Evolutionary conservation across 768 basidiomycete genomes (phyloP).

Genomic region (Mycena kentingensis): DNA sequence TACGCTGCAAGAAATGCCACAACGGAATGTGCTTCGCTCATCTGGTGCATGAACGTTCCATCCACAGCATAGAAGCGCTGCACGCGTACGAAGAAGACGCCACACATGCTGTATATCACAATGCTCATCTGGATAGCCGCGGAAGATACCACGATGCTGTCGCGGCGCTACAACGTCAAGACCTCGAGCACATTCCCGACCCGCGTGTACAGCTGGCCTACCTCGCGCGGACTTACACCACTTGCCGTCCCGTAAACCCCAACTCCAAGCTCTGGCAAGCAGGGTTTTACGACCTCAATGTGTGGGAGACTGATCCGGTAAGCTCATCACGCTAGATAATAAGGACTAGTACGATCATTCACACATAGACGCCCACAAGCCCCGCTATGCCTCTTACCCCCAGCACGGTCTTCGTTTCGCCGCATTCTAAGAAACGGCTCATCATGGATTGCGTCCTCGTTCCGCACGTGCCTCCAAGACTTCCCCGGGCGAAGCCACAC

Average conservation of each 20-base stretch:
- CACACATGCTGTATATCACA: slow-evolving; percentile 35
- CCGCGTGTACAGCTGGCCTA: slow-evolving; percentile 41
- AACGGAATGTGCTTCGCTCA: slow-evolving; percentile 41
- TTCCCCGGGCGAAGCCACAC: not conserved
- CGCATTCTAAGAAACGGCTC: not conserved
- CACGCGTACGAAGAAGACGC: slow-evolving; percentile 30
- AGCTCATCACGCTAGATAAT: too few relatives aligned
- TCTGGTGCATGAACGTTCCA: slow-evolving; percentile 30
- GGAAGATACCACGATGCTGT: slow-evolving; percentile 20
- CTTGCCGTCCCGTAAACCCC: slow-evolving; percentile 49
- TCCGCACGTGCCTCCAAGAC: not conserved
- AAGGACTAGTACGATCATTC: too few relatives aligned
- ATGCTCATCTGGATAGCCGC: slow-evolving; percentile 28
- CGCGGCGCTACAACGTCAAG: slow-evolving; percentile 34
- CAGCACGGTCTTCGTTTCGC: too few relatives aligned
- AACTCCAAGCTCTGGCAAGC: slow-evolving; percentile 32
- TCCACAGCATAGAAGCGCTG: slow-evolving; percentile 46
- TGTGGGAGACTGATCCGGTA: slow-evolving; percentile 12
- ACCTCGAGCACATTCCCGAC: slow-evolving; percentile 38
- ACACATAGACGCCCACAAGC: not conserved
- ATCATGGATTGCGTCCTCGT: not conserved
- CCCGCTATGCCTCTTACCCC: not conserved
- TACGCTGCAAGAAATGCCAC: slow-evolving; percentile 47
- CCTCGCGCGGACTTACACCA: slow-evolving; percentile 48
- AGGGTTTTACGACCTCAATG: slow-evolving; percentile 64